phyloP scores from a whole-genome alignment of 345 rosid species.

The Arabidopsis arenosa region DNA sequence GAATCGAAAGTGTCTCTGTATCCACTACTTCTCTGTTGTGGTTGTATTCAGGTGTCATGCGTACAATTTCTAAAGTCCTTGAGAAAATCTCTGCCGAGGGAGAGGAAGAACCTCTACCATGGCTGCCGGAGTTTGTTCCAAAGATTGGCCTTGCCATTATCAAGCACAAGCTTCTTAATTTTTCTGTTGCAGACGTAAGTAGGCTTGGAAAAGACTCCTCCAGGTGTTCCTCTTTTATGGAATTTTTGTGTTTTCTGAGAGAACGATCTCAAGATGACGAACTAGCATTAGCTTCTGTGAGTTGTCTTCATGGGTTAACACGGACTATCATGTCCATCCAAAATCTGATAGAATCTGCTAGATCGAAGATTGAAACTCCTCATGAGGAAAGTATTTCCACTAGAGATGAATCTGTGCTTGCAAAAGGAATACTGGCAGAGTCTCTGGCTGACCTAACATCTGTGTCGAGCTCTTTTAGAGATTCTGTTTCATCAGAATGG shows the following conservation, averaged over 20 bases:
- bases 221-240: slow-evolving; percentile 54
- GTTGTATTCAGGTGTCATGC: slow-evolving; percentile 73
- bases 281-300: slow-evolving; percentile 72
- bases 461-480: slow-evolving; percentile 53
- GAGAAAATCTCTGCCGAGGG: slow-evolving; percentile 54
- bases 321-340: slow-evolving; percentile 55
- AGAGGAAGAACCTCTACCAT: slow-evolving; percentile 53
- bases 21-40: slow-evolving; percentile 60
- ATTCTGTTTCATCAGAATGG: slow-evolving; percentile 64
- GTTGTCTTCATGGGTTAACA: slow-evolving; percentile 72
- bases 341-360: slow-evolving; percentile 66
- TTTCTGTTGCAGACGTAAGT: slow-evolving; percentile 36
- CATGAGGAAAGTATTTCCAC: slow-evolving; percentile 49
- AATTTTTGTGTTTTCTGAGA: slow-evolving; percentile 63
- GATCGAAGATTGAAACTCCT: slow-evolving; percentile 43
- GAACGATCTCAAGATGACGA: slow-evolving; percentile 53
- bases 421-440: slow-evolving; percentile 60
- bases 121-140: slow-evolving; percentile 90
- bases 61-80: slow-evolving; percentile 70
- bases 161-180: slow-evolving; percentile 62
- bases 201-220: slow-evolving; percentile 45
- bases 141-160: slow-evolving; percentile 80
- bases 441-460: slow-evolving; percentile 60
- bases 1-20: slow-evolving; percentile 38
- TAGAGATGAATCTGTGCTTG: slow-evolving; percentile 65